Conservation (phyloP, 768 basidiomycete species). For the Boletus insuetus region DNA sequence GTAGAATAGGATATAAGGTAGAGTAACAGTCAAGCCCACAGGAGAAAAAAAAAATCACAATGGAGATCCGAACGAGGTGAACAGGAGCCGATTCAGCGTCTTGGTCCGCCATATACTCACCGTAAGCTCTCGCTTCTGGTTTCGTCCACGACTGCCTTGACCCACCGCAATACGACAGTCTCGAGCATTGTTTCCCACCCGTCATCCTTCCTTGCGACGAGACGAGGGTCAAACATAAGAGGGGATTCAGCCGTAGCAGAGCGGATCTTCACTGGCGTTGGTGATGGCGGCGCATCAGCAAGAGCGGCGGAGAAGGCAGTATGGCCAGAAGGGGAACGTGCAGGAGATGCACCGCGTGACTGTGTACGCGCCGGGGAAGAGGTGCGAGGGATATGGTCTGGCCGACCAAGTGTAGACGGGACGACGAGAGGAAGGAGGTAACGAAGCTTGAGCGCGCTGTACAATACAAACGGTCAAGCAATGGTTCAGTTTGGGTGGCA, state of each 20-base stretch:
- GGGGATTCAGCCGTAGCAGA: conserved; percentile 45
- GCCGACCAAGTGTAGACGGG: conserved; percentile 40
- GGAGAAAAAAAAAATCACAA: conserved; percentile 8
- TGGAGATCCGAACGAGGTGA: background rate
- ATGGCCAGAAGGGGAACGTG: conserved; percentile 17
- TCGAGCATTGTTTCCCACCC: conserved; percentile 86
- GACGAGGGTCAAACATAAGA: conserved; percentile 66
- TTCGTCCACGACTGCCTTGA: conserved; percentile 67
- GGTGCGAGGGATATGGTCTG: conserved; percentile 25
- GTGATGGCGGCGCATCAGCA: conserved; percentile 23
- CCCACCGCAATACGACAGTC: conserved; percentile 60
- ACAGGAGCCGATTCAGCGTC: background rate
- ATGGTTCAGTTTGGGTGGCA: background rate
- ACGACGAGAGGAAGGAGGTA: conserved; percentile 70
- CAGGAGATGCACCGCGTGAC: conserved; percentile 24
- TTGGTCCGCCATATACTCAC: conserved; percentile 8
- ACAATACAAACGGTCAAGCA: background rate
- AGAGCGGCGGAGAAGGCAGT: background rate
- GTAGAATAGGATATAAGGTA: conserved; percentile 14
- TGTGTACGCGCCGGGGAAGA: conserved; percentile 18
- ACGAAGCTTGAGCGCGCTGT: conserved; percentile 76
- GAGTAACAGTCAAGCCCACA: conserved; percentile 3
- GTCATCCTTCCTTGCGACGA: conserved; percentile 68
- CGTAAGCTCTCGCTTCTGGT: conserved; percentile 39
- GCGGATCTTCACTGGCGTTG: conserved; percentile 34